Percentiles rank a stretch among this genome's conserved stretches.
Evolutionary conservation across 331 rosid species (phyloP).

Genomic region (Malus hybrid): DNA sequence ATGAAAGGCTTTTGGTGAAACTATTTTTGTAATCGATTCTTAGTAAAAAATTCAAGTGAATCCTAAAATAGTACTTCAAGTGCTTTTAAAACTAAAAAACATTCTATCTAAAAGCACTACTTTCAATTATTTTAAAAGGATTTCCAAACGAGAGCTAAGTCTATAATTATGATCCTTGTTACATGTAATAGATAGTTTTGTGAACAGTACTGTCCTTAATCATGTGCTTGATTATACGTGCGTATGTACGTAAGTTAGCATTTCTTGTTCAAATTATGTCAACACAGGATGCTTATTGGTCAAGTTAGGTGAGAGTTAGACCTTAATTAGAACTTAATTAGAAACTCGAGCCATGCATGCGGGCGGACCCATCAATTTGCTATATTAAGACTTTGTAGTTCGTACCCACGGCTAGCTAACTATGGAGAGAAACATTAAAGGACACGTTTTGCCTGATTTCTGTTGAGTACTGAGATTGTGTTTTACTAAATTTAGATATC

Average conservation of each 20-base stretch:
- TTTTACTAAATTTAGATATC: background rate
- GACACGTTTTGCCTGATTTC: conserved; percentile 13
- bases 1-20: no score
- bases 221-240: background rate
- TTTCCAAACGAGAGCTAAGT: background rate
- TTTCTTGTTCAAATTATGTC: background rate
- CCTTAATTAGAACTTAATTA: background rate
- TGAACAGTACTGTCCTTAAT: background rate
- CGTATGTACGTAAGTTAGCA: background rate
- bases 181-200: background rate
- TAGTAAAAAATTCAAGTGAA: no score
- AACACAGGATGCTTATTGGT: conserved; percentile 1
- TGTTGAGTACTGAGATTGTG: conserved; percentile 1
- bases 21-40: no score
- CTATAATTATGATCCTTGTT: background rate
- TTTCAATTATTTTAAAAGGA: no score
- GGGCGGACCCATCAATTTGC: background rate
- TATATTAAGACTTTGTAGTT: background rate
- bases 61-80: no score
- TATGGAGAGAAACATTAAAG: background rate
- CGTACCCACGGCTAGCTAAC: background rate
- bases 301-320: conserved; percentile 33
- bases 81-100: no score
- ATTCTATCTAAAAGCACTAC: no score
- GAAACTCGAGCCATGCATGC: background rate